Conservation (phyloP, 2,329 filamentous ascomycete genomes). For the Aspergillus clavatus region DNA sequence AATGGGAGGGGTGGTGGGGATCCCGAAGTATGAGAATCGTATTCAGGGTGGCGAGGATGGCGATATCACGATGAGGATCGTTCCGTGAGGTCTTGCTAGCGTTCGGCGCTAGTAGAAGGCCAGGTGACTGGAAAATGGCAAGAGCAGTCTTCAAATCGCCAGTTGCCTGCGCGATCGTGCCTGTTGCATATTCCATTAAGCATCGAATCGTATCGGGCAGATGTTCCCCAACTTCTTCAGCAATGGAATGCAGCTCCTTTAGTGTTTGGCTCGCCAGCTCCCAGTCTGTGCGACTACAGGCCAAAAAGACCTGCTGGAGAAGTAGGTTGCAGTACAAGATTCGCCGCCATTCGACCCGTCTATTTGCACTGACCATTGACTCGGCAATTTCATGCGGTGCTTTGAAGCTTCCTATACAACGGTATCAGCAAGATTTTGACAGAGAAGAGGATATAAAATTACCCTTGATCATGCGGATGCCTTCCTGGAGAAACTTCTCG, state of each 20-base stretch:
- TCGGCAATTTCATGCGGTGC: constrained; percentile 42
- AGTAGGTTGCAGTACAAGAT: constrained; percentile 65
- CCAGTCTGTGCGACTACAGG: constrained; percentile 68
- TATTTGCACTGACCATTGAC: constrained; percentile 55
- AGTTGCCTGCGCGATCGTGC: constrained; percentile 69
- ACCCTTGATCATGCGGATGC: constrained; percentile 49
- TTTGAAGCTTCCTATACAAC: constrained; percentile 31
- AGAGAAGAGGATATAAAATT: neutral
- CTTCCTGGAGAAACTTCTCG: constrained; percentile 55
- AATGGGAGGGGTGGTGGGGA: constrained; percentile 52
- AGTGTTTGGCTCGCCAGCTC: constrained; percentile 56
- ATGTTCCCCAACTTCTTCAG: constrained; percentile 41
- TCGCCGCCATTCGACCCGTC: constrained; percentile 59
- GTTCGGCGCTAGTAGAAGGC: constrained; percentile 51
- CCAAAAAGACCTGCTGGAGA: constrained; percentile 65
- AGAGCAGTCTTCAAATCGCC: constrained; percentile 68
- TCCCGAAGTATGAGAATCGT: constrained; percentile 68
- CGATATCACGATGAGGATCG: constrained; percentile 58
- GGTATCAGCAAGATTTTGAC: constrained; percentile 16
- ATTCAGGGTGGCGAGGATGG: constrained; percentile 61
- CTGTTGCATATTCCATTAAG: constrained; percentile 66
- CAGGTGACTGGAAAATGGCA: constrained; percentile 57
- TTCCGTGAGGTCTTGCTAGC: constrained; percentile 37
- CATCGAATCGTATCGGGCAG: constrained; percentile 44
- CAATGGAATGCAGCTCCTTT: constrained; percentile 48